Percentiles rank a stretch among this genome's conserved stretches.
These are phyloP conservation scores for Diaporthe longicolla DNA, from an alignment of 2,329 filamentous ascomycete genomes.

Conservation along the genomic window DNA sequence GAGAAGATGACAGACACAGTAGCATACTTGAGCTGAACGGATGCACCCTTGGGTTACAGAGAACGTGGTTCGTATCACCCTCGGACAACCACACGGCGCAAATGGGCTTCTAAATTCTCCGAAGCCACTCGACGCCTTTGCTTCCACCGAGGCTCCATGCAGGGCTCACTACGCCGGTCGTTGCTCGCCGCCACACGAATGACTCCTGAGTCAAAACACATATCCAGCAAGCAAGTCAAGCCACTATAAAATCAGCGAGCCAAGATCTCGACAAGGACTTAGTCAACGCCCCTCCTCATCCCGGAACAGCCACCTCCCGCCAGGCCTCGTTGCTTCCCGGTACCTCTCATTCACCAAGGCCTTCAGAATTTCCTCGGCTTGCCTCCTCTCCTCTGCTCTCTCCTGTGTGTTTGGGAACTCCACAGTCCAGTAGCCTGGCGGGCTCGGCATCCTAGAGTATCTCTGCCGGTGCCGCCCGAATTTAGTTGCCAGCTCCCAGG, in stretches of 20 bases:
- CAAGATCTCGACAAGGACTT: background rate
- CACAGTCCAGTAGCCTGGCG: conserved; percentile 90
- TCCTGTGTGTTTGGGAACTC: conserved; percentile 95
- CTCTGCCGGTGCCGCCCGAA: conserved; percentile 84
- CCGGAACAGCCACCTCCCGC: conserved; percentile 83
- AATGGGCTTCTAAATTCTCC: background rate
- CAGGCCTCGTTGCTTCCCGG: conserved; percentile 83
- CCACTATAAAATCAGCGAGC: background rate
- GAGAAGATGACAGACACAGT: background rate
- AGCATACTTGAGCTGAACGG: background rate
- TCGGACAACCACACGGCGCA: background rate
- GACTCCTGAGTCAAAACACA: background rate
- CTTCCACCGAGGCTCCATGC: background rate
- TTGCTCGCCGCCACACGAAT: background rate
- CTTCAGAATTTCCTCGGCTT: conserved; percentile 74
- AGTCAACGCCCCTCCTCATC: conserved; percentile 72
- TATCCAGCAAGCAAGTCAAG: background rate
- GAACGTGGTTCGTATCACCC: conserved; percentile 4
- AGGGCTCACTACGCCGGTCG: background rate
- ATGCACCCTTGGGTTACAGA: background rate
- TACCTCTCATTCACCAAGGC: conserved; percentile 80
- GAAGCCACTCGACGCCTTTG: conserved; percentile 23
- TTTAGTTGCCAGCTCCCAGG: conserved; percentile 78
- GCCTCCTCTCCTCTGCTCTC: conserved; percentile 73
- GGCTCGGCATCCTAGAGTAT: conserved; percentile 78